Base-by-base conservation (phyloP, 2,329 filamentous ascomycete genomes). In the Exserohilum turcica region DNA sequence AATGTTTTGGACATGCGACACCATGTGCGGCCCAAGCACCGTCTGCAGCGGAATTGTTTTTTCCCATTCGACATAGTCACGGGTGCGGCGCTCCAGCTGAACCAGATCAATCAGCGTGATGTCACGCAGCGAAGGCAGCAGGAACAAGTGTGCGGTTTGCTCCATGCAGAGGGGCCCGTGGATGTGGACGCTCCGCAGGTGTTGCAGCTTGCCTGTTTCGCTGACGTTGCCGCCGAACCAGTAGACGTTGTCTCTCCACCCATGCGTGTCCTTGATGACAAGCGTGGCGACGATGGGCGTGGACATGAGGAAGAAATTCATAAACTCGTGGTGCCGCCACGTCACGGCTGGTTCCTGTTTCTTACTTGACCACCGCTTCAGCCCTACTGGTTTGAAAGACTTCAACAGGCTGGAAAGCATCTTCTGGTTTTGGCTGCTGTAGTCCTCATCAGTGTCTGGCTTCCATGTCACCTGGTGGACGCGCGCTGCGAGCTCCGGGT, bases 81-180 rank as follows among this genome's bases (percentile, higher is more conserved):
- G 9, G 6, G 13, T 2, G 21, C 7, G 10, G 37, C 31, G 43
- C 18, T 43, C 31, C 7, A 29, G n/a, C 12, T 48, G 37, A 13
- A 52, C 37, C 5, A 52, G 13, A 21, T 52, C 50, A 9, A 46
- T 32, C 18, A 32, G 10, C 3, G 37, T 48, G 5, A 52, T 15
- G 12, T 43, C 10, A 24, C 32, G 38, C 21, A 52, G 43, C 13
- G 50, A 52, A 24, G 44, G 50, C 12, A 52, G 36, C 13, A 48
- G 44, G 37, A 52, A 52, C 9, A 52, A 32, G 32, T 52, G 39
- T 52, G 50, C 50, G 2, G 42, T 36, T 28, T 47, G 43, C 37
- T 52, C 44, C n/a, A 52, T 16, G 8, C 29, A 38, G 7, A 52
- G 50, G 9, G 50, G 44, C 6, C 44, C 50, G 16, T 52, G 43